These are phyloP conservation scores for Trichoderma atrobrunneum DNA, from an alignment of 2,329 filamentous ascomycete genomes.

Conservation along the genomic window DNA sequence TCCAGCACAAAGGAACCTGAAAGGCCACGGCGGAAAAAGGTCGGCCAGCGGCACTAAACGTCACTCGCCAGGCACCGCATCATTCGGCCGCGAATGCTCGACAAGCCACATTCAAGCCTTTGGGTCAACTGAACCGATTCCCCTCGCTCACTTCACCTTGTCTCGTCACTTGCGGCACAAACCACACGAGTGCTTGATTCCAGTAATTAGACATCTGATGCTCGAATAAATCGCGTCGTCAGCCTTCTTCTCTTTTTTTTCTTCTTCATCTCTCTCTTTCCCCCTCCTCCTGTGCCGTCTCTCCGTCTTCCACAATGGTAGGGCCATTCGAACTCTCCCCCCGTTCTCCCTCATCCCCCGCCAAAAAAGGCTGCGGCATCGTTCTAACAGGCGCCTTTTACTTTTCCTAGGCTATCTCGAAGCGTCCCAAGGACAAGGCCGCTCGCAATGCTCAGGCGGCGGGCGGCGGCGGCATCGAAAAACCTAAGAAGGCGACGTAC, in stretches of 20 bases:
- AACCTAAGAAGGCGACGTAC: constrained; percentile 93
- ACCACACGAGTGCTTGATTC: not conserved
- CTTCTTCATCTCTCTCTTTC: not conserved
- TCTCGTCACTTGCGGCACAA: constrained; percentile 4
- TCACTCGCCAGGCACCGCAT: constrained; percentile 36
- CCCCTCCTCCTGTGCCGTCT: constrained; percentile 21
- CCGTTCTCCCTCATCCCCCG: constrained; percentile 13
- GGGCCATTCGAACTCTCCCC: constrained; percentile 21
- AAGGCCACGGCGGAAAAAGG: constrained; percentile 36
- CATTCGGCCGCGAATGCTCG: constrained; percentile 26
- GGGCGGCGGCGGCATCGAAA: constrained; percentile 45
- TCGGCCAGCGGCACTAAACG: constrained; percentile 35
- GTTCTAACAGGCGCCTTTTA: constrained; percentile 20
- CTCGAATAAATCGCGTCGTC: constrained; percentile 24
- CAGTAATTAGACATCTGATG: constrained; percentile 27
- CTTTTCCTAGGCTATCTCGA: constrained; percentile 37
- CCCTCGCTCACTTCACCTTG: not conserved
- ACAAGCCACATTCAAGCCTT: constrained; percentile 30
- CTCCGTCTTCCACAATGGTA: constrained; percentile 33
- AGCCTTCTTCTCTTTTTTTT: constrained; percentile 13
- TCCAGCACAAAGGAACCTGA: constrained; percentile 2
- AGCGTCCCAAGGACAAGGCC: constrained; percentile 42
- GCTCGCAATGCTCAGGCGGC: constrained; percentile 39
- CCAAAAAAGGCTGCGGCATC: not conserved
- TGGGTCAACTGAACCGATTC: constrained; percentile 20